These are phyloP conservation scores for Grammothele lineata DNA, from an alignment of 768 basidiomycete species.

Conservation along the genomic window DNA sequence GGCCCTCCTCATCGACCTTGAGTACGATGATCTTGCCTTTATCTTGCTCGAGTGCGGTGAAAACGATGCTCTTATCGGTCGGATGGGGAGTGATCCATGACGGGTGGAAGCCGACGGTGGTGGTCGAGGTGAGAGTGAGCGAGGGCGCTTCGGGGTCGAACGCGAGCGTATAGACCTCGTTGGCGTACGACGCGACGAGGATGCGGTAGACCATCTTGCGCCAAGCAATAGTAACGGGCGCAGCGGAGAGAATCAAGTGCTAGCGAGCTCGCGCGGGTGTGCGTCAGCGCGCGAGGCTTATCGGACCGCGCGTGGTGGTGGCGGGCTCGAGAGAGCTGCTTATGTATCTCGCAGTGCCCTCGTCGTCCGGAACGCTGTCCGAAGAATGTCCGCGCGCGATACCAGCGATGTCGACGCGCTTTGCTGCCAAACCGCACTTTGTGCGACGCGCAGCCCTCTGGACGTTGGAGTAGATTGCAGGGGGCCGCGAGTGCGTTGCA, in stretches of 20 bases:
- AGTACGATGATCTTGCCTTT: constrained; percentile 64
- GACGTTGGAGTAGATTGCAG: no score
- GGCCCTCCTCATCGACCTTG: constrained; percentile 50
- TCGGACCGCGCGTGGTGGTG: not conserved
- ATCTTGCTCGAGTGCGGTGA: constrained; percentile 60
- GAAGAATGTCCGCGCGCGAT: constrained; percentile 17
- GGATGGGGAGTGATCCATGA: constrained; percentile 75
- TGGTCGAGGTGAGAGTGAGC: constrained; percentile 40
- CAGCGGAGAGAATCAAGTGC: not conserved
- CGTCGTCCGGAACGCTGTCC: constrained; percentile 7
- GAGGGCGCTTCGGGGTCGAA: constrained; percentile 52
- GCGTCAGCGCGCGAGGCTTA: constrained; percentile 1
- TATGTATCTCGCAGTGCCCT: no score
- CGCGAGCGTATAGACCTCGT: constrained; percentile 54
- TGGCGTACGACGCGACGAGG: constrained; percentile 61
- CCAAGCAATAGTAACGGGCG: no score
- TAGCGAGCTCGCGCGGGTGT: not conserved
- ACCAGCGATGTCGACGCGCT: constrained; percentile 17
- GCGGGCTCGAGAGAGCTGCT: not conserved
- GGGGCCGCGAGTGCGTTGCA: no score
- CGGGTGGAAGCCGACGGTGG: constrained; percentile 57
- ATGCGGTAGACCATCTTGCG: constrained; percentile 35
- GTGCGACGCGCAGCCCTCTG: no score
- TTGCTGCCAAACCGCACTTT: no score
- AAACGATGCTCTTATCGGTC: constrained; percentile 51